Evolutionary conservation across 164 flowering plant genomes (phyloP).

Genomic region (Tetrastigma voinierianum): DNA sequence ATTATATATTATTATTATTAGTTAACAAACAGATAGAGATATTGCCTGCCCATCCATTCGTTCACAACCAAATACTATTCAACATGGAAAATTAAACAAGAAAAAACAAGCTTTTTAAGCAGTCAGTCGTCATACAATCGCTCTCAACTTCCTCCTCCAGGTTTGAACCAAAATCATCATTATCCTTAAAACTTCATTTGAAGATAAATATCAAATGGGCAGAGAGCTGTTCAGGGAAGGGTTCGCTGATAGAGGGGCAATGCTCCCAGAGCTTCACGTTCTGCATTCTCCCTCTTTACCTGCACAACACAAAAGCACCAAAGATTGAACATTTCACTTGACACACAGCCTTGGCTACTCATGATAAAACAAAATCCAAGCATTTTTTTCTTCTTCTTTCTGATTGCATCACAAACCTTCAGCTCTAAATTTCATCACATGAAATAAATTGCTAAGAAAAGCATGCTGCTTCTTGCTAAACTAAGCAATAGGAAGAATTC

Average conservation of each 20-base stretch:
- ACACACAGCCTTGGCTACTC: no score
- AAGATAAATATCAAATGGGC: not conserved
- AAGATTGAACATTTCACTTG: not conserved
- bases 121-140: not conserved
- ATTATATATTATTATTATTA: not conserved
- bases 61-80: not conserved
- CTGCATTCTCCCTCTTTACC: conserved; percentile 80
- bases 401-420: no score
- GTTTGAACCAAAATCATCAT: not conserved
- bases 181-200: not conserved
- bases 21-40: not conserved
- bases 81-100: not conserved
- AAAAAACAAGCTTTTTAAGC: not conserved
- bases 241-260: conserved; percentile 82
- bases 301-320: conserved; percentile 27
- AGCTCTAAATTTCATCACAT: no score
- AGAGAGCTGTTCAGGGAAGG: conserved; percentile 42
- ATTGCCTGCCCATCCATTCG: not conserved
- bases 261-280: conserved; percentile 92
- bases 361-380: no score
- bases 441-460: no score
- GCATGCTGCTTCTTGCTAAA: no score
- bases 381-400: no score
- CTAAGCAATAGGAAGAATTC: no score
- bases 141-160: not conserved